Base-by-base conservation (phyloP, 1,139 yeast species). In the Geotrichum macrosporum region DNA sequence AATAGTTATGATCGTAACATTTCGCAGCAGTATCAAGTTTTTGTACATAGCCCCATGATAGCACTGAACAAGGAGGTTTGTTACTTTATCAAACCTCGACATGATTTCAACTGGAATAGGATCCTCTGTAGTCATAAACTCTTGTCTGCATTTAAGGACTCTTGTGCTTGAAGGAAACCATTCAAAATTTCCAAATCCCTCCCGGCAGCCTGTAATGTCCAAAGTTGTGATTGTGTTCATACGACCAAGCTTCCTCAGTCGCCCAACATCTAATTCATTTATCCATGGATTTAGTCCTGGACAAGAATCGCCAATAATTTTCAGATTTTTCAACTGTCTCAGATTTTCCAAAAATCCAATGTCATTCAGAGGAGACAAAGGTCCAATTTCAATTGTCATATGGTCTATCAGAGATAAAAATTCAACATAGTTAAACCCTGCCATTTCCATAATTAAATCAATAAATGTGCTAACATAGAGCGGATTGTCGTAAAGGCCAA, bases 261-360 rank as follows among this genome's bases (percentile, higher is more conserved):
- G 19, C 10, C 30, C 39, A 9, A 13, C 15, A 9, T 15, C n/a
- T 10, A 35, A 10, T 13, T 35, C 39, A 10, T 15, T 15, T 9
- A 22, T 5, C 39, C 39, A 35, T n/a, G 39, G 39, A 9, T n/a
- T 21, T n/a, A n/a, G n/a, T n/a, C n/a, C n/a, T 13, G 39, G 30
- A 35, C 39, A 12, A 5, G 30, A 5, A 3, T 35, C 39, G 12
- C 39, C 39, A 21, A 24, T 18, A 22, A 35, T 26, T 18, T 24
- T 35, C 8, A 35, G 30, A 9, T 22, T 15, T 18, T 35, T 26
- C 18, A 35, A 35, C 12, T 35, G 21, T 2, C 21, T 18, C 3
- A 35, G 39, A 5, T 31, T 24, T 8, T 35, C 39, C 10, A 35
- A n/a, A 22, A 35, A 21, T 5, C 13, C 15, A 4, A 3, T 8